phyloP scores from a whole-genome alignment of 805 yeast genomes.

The Lachancea thermotolerans region DNA sequence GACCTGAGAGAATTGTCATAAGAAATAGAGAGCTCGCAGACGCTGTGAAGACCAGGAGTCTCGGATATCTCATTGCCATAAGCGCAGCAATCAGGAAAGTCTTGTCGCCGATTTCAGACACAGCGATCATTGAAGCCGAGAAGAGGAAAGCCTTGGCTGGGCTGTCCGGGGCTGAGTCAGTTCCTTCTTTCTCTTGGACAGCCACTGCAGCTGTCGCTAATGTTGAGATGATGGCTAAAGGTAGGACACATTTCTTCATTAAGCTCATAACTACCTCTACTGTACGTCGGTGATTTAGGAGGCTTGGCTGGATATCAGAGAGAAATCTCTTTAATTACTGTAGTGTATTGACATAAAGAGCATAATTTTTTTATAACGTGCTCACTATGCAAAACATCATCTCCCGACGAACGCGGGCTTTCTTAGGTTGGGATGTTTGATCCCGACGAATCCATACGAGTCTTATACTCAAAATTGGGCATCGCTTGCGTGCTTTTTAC shows the following conservation, averaged over 20 bases:
- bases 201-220: not conserved
- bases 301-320: not conserved
- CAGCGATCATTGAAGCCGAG: slow-evolving; percentile 84
- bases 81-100: slow-evolving; percentile 94
- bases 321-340: too few relatives aligned
- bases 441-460: too few relatives aligned
- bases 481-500: not conserved
- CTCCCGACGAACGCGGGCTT: too few relatives aligned
- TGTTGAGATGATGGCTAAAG: not conserved
- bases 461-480: not conserved
- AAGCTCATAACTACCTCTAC: not conserved
- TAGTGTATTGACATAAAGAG: too few relatives aligned
- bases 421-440: too few relatives aligned
- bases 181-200: slow-evolving; percentile 1
- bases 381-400: too few relatives aligned
- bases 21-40: slow-evolving; percentile 78
- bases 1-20: slow-evolving; percentile 88
- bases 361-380: too few relatives aligned
- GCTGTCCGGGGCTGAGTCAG: slow-evolving; percentile 8
- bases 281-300: not conserved
- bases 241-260: not conserved
- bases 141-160: slow-evolving; percentile 51
- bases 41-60: slow-evolving; percentile 78
- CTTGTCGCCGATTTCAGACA: slow-evolving; percentile 97
- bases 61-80: slow-evolving; percentile 93